Base-by-base conservation (phyloP, 192 early-diverging fungal species). In the Coemansia sp. region DNA sequence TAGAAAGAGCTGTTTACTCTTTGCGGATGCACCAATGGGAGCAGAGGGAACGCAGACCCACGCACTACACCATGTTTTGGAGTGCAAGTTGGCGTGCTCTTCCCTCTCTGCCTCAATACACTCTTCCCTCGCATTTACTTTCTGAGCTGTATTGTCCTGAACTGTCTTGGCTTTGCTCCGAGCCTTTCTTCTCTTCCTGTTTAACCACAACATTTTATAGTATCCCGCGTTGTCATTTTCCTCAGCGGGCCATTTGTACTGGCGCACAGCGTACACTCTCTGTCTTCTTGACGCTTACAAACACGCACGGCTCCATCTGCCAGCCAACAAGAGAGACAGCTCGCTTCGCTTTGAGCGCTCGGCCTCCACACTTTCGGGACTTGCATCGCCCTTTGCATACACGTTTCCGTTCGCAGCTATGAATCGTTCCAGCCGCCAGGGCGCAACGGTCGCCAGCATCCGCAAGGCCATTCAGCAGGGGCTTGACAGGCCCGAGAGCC, bases 381-480 rank as follows among this genome's bases (percentile, higher is more conserved):
- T n/a, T 2, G 12, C 41, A 43, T 63, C 51, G 21, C 48, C 55
- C 37, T 24, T 58, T 54, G 53, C 22, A 24, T 32, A 49, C 43
- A 32, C 51, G 24, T 38, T 51, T 21, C 21, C 32, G 4, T 38
- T 24, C 11, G 12, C 52, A 43, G 59, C 19, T 41, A 59, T 59
- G 57, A 38, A 45, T 21, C 57, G 57, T 5, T 17, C 57, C 22
- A 59, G 43, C 57, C 57, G 57, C 57, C 57, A 76, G 58, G 79
- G 79, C 56, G 58, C 80, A 24, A 69, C 80, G 10, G 80, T 78
- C 67, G 75, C 80, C 66, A 82, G 80, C 58, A 78, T 78, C 61
- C 75, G 75, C 39, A 72, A 72, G 49, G 80, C 75, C 32, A 82
- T 82, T 25, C 75, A 82, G 63, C 75, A 78, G 58, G 71, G 75